phyloP scores from a whole-genome alignment of 352 stramenopile genomes.

The Phytophthora sansomeana region DNA sequence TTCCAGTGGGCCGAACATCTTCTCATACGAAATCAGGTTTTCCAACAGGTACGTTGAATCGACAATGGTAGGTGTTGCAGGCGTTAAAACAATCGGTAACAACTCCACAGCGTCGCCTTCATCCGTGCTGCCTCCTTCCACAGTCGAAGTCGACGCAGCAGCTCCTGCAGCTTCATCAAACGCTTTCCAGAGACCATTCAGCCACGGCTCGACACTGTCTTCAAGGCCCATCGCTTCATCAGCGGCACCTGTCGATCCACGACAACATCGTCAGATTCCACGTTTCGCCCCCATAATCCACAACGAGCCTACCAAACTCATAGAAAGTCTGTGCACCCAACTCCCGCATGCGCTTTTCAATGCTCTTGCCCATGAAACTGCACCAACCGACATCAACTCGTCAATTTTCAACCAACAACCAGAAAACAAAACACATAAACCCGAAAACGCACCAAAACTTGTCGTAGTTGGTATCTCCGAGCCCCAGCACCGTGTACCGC shows the following conservation, averaged over 20 bases:
- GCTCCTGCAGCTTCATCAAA: slow-evolving; percentile 50
- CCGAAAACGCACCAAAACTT: slow-evolving; percentile 88
- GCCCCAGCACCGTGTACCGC: slow-evolving; percentile 88
- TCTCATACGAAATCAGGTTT: slow-evolving; percentile 62
- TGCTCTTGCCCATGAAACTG: slow-evolving; percentile 88
- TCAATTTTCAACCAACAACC: neutral
- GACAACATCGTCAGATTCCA: slow-evolving; percentile 4
- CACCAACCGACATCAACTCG: slow-evolving; percentile 1
- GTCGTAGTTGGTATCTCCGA: slow-evolving; percentile 98
- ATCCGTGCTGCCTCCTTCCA: slow-evolving; percentile 15
- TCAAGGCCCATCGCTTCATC: slow-evolving; percentile 96
- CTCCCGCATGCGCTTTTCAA: slow-evolving; percentile 91
- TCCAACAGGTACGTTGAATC: slow-evolving; percentile 43
- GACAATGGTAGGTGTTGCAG: neutral
- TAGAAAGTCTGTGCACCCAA: slow-evolving; percentile 88
- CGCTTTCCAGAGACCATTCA: slow-evolving; percentile 61
- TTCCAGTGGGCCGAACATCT: slow-evolving; percentile 59
- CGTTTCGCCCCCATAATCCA: neutral
- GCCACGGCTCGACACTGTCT: slow-evolving; percentile 95
- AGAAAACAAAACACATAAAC: neutral
- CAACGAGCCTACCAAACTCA: slow-evolving; percentile 48
- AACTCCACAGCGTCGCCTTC: neutral
- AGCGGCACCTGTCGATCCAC: slow-evolving; percentile 61
- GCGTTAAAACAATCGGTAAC: neutral
- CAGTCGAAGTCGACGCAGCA: slow-evolving; percentile 32